Evolutionary conservation across 352 stramenopile species (phyloP), one percentile per base, ranked within the genome.

Genomic region (Globisporangium mamillatum): DNA sequence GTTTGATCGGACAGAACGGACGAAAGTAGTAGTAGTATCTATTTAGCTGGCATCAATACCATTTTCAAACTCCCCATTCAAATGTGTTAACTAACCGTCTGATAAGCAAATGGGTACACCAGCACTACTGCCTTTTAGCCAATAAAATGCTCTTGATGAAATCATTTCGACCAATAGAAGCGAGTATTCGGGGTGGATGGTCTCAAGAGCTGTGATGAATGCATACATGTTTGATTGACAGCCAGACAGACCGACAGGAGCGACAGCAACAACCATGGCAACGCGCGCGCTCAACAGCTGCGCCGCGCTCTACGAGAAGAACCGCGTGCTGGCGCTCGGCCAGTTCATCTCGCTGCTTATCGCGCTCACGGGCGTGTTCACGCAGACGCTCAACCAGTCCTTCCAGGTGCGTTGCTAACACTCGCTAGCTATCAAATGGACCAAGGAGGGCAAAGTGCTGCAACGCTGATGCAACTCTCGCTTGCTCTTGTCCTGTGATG

Each of bases 271-370:
- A 25, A 27, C 18, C 18, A 62, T 62, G 60, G 29, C 48, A 18
- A 10, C 60, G 46, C 60, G 32, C 18, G 46, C 48, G 34, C 50
- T 66, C 50, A 9, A 29, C 27, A 8, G 38, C 38, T 41, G 46
- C 67, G 52, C 55, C 63, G 56, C 69, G n/a, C 29, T 80, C n/a
- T 85, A 76, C 48, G 75, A 67, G 70, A 75, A 71, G 67, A 79
- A 90, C 72, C 81, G 79, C 55, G 81, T 89, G 59, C 69, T 95
- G 44, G 59, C 90, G 64, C 75, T 94, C 12, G 92, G 93, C 6
- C 92, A 98, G 68, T 81, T 92, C 66, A 93, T 98, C 62, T 97
- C 88, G 52, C 60, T 96, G 52, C 76, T 97, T 54, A 96, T 98
- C 69, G 81, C 92, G 36, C 85, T 78, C 60, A 97, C 91, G 16